These are phyloP conservation scores for Bacidia rubella DNA, from an alignment of 495 filamentous ascomycete species.

Conservation along the genomic window DNA sequence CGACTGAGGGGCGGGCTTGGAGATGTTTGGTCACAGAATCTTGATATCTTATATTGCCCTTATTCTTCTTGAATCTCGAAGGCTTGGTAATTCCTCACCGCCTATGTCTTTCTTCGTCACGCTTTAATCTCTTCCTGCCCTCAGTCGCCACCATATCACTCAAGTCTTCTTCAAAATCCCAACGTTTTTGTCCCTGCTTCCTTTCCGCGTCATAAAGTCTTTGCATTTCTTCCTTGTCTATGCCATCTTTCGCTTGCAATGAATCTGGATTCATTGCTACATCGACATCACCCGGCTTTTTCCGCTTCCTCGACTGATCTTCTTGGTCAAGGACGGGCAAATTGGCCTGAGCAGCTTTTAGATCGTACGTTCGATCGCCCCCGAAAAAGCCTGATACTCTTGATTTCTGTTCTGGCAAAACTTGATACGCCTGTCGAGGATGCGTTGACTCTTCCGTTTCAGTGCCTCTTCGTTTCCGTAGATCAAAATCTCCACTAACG, in stretches of 20 bases:
- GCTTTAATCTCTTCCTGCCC: conserved; percentile 73
- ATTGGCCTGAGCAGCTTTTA: conserved; percentile 39
- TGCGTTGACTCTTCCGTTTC: conserved; percentile 73
- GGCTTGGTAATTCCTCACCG: too few relatives aligned
- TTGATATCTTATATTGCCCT: not conserved
- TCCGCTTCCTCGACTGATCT: conserved; percentile 69
- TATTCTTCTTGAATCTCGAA: too few relatives aligned
- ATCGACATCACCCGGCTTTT: conserved; percentile 91
- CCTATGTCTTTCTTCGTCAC: conserved; percentile 61
- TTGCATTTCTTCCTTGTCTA: conserved; percentile 53
- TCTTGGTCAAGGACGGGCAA: conserved; percentile 68
- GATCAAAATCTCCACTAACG: conserved; percentile 76
- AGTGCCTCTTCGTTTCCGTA: conserved; percentile 77
- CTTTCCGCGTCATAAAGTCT: conserved; percentile 65
- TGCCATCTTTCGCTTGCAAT: conserved; percentile 53
- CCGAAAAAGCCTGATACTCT: conserved; percentile 89
- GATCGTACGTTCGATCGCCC: conserved; percentile 82
- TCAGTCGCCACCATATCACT: conserved; percentile 96
- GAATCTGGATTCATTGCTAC: conserved; percentile 76
- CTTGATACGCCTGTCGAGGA: conserved; percentile 69
- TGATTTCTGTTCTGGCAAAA: conserved; percentile 76
- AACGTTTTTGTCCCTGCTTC: conserved; percentile 58
- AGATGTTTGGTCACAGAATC: not conserved
- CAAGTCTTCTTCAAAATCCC: conserved; percentile 83
- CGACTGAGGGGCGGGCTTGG: too few relatives aligned